A percentile compares a stretch with the other conserved stretches of the same genome.
Conservation (phyloP, 1,284 basidiomycete species). For the Porogramme epimiltina region DNA sequence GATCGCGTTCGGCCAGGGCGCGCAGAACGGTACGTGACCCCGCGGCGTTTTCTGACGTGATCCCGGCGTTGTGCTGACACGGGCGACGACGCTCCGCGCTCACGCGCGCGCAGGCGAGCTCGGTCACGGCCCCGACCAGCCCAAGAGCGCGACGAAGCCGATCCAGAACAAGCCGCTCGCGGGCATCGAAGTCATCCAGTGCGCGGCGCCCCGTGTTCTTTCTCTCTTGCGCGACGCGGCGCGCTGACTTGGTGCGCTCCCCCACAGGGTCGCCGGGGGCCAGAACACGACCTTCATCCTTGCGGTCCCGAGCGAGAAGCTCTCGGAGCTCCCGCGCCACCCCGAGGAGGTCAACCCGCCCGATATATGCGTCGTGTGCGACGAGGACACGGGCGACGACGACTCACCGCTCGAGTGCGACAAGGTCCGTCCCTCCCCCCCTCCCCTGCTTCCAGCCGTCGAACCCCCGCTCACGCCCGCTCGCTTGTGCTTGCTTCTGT, state of each 20-base stretch:
- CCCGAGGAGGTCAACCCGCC: conserved; percentile 73
- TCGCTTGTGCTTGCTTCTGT: no score
- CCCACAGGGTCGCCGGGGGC: conserved; percentile 74
- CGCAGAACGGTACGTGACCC: conserved; percentile 59
- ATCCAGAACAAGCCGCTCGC: conserved; percentile 68
- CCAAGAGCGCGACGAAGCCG: conserved; percentile 89
- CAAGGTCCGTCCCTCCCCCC: conserved; percentile 53
- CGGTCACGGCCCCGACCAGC: conserved; percentile 77
- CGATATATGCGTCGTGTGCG: conserved; percentile 74
- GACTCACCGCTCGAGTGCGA: conserved; percentile 82
- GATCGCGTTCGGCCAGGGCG: conserved; percentile 85
- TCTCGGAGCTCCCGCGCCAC: conserved; percentile 75
- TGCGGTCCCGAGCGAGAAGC: conserved; percentile 66
- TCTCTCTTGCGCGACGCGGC: background rate
- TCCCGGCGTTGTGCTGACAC: no score
- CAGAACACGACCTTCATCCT: conserved; percentile 87
- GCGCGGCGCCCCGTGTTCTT: conserved; percentile 27
- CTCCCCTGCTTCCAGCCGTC: background rate
- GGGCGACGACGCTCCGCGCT: background rate
- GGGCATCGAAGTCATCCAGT: conserved; percentile 82
- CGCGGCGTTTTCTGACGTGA: no score
- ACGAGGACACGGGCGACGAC: conserved; percentile 65
- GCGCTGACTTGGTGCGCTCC: background rate
- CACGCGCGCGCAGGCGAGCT: conserved; percentile 62
- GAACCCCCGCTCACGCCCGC: no score